Base-by-base conservation (phyloP, 495 filamentous ascomycete species). In the Aspergillus campestris region DNA sequence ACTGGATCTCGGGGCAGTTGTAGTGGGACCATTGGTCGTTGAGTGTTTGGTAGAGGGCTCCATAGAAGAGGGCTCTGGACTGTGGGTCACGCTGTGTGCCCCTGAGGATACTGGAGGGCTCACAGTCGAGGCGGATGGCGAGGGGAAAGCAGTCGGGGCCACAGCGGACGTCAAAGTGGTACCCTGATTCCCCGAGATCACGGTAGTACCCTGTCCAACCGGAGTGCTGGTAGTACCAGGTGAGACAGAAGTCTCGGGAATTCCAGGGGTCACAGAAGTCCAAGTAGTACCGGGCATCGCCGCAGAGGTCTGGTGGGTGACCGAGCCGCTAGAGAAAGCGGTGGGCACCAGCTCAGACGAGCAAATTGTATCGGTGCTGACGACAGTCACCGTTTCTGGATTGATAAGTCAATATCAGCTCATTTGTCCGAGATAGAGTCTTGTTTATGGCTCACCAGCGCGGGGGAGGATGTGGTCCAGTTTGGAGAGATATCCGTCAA, bases 341-440 rank as follows among this genome's bases (percentile, higher is more conserved):
- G 18, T 24, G 18, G 18, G 2, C 18, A 24, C 18, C 18, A 24
- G 32, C 32, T 5, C 32, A 5, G 9, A 34, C 3, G 12, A 37
- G 12, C 55, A 55, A 18, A 52, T 36, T 14, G 55, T 58, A 8
- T 58, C 49, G 31, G 52, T 58, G 31, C 54, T 42, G 33, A 56
- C 59, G 12, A 59, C 51, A 33, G 49, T 57, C 27, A 46, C 45
- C 29, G 24, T 10, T 27, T 43, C 46, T 55, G 18, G 30, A 12
- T 34, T 10, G 32, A 34, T 1, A 42, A 27, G 32, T 9, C 27
- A 34, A 31, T 12, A 12, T 38, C 15, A 31, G 5, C 6, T 29
- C n/a, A 18, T 28, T 36, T 14, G 40, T 33, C 40, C 31, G 38
- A 35, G 36, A 36, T 39, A 31, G 31, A 45, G 42, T 37, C 9